Evolutionary conservation across 495 filamentous ascomycete species (phyloP).

Genomic region (Pyrenopolyporus hunteri): DNA sequence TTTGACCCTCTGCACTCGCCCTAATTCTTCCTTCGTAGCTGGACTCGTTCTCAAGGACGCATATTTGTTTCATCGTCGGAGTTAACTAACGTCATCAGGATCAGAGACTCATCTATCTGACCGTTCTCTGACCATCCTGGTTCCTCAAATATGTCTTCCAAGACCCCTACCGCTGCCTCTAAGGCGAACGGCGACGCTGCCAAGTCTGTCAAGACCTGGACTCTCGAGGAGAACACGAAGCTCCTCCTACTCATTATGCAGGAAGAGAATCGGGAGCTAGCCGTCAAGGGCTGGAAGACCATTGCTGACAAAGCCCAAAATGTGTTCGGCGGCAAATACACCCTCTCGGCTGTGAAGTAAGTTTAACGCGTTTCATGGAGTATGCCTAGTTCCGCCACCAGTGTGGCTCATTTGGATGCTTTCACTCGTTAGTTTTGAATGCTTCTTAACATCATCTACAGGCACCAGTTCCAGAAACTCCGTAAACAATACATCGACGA

Average conservation of each 20-base stretch:
- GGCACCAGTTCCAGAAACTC: slow-evolving; percentile 21
- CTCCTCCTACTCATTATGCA: slow-evolving; percentile 25
- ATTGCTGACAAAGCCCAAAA: slow-evolving; percentile 6
- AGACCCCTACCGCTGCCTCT: background rate
- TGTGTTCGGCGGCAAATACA: background rate
- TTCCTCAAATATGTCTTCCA: slow-evolving; percentile 3
- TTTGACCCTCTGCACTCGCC: too few species aligned
- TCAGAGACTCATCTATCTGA: background rate
- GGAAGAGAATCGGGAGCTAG: slow-evolving; percentile 1
- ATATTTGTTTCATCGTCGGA: background rate
- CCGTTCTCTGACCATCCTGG: background rate
- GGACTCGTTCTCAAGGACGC: background rate
- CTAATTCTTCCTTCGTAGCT: background rate
- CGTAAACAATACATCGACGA: background rate
- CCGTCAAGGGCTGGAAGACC: slow-evolving; percentile 20
- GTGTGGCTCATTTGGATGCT: background rate
- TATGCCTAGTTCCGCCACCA: background rate
- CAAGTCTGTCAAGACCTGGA: slow-evolving; percentile 3
- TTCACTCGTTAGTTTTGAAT: background rate
- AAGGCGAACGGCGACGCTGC: background rate
- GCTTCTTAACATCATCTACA: background rate
- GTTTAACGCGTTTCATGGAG: too few species aligned
- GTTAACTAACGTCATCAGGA: background rate
- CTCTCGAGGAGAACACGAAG: background rate
- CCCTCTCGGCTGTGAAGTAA: slow-evolving; percentile 6